These are phyloP conservation scores for Neurospora pannonica DNA, from an alignment of 495 filamentous ascomycete genomes.

Conservation along the genomic window DNA sequence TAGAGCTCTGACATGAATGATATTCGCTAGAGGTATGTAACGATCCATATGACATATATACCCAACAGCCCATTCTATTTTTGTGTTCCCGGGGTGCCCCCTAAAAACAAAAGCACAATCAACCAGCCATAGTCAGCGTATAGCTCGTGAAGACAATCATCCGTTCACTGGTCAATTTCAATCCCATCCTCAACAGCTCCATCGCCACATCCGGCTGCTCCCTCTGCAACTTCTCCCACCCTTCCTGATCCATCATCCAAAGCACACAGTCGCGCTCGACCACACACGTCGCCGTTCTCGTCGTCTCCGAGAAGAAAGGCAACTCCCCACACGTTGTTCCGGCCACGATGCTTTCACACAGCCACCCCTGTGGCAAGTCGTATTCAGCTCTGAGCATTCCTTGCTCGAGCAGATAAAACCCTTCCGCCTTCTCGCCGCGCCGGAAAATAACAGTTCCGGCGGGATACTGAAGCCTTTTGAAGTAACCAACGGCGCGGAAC, in stretches of 20 bases:
- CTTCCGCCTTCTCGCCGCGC: slow-evolving; percentile 57
- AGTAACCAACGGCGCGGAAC: slow-evolving; percentile 67
- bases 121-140: slow-evolving; percentile 31
- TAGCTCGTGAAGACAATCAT: slow-evolving; percentile 77
- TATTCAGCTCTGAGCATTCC: slow-evolving; percentile 88
- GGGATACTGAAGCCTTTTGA: slow-evolving; percentile 53
- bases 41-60: background rate
- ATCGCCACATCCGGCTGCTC: slow-evolving; percentile 64
- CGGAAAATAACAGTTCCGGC: slow-evolving; percentile 67
- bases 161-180: slow-evolving; percentile 83
- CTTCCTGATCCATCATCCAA: slow-evolving; percentile 64
- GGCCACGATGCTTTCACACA: slow-evolving; percentile 85
- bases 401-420: slow-evolving; percentile 85
- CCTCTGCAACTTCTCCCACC: slow-evolving; percentile 62
- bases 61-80: background rate
- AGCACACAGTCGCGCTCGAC: slow-evolving; percentile 72
- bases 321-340: slow-evolving; percentile 93
- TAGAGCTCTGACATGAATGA: background rate
- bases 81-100: background rate
- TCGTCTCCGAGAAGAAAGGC: slow-evolving; percentile 88
- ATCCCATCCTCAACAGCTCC: slow-evolving; percentile 71
- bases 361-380: slow-evolving; percentile 75
- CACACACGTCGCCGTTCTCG: slow-evolving; percentile 74
- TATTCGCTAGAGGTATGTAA: background rate
- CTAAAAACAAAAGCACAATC: background rate